Percentiles rank a stretch among this genome's conserved stretches.
These are phyloP conservation scores for Mollisia scopiformis DNA, from an alignment of 2,329 filamentous ascomycete genomes.

Conservation along the genomic window DNA sequence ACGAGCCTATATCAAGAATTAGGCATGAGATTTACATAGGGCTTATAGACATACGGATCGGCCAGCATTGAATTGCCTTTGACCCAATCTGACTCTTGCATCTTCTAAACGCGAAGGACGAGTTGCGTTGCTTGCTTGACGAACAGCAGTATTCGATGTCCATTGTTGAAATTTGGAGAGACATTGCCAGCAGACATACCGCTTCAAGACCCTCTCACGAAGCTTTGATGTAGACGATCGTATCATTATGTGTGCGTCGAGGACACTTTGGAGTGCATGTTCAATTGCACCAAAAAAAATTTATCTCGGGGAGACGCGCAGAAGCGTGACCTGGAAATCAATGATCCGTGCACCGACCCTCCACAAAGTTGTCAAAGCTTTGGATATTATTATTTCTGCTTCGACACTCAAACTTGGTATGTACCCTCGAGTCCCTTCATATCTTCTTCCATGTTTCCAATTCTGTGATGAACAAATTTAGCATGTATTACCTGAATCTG, in stretches of 20 bases:
- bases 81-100: background rate
- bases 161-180: constrained; percentile 15
- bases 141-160: background rate
- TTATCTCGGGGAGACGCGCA: constrained; percentile 13
- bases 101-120: background rate
- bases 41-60: constrained; percentile 6
- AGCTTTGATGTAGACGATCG: constrained; percentile 12
- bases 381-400: background rate
- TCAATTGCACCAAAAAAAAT: constrained; percentile 1
- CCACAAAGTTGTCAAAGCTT: background rate
- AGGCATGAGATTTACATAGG: background rate
- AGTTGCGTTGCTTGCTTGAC: background rate
- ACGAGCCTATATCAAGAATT: background rate
- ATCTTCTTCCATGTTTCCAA: background rate
- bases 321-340: background rate
- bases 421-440: constrained; percentile 7
- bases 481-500: constrained; percentile 47
- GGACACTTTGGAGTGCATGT: background rate
- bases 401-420: constrained; percentile 14
- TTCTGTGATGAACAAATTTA: constrained; percentile 41
- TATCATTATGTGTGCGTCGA: constrained; percentile 25
- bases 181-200: constrained; percentile 33
- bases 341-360: constrained; percentile 9
- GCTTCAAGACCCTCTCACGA: constrained; percentile 12
- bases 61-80: constrained; percentile 6